Conservation (phyloP, 331 rosid species). For the Stylosanthes scabra region DNA sequence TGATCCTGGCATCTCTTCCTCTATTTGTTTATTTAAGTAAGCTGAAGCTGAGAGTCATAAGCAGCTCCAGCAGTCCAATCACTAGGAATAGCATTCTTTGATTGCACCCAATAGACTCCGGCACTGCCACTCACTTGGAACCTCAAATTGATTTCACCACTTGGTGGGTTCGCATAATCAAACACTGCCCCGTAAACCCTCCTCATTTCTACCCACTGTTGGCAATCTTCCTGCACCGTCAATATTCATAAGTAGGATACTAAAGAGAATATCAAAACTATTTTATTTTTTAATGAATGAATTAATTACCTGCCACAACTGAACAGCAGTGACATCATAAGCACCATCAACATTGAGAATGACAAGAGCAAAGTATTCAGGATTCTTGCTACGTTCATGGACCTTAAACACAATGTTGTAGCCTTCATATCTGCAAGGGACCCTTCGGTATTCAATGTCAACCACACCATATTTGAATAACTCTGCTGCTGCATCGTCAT, state of each 20-base stretch:
- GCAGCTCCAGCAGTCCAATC: constrained; percentile 70
- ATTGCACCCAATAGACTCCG: constrained; percentile 55
- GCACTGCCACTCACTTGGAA: constrained; percentile 60
- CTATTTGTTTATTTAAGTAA: constrained; percentile 28
- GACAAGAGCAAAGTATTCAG: constrained; percentile 60
- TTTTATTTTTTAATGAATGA: no score
- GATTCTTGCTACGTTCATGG: constrained; percentile 60
- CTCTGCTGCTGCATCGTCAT: constrained; percentile 39
- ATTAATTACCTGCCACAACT: constrained; percentile 69
- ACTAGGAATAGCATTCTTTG: constrained; percentile 54
- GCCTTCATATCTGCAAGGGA: constrained; percentile 57
- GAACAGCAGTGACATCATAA: constrained; percentile 60
- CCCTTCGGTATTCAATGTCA: constrained; percentile 71
- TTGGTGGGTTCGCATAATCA: constrained; percentile 64
- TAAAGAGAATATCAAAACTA: no score
- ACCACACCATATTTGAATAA: constrained; percentile 72
- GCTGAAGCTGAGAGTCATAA: constrained; percentile 62
- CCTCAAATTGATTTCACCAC: constrained; percentile 58
- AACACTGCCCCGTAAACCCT: constrained; percentile 74
- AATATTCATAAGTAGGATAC: no score
- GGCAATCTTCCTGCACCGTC: constrained; percentile 58
- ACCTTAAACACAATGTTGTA: constrained; percentile 48
- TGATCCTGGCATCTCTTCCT: neutral
- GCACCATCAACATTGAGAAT: constrained; percentile 51
- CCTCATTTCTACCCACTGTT: constrained; percentile 69